Conservation (phyloP, 345 rosid genomes). For the Aurinia saxatilis region DNA sequence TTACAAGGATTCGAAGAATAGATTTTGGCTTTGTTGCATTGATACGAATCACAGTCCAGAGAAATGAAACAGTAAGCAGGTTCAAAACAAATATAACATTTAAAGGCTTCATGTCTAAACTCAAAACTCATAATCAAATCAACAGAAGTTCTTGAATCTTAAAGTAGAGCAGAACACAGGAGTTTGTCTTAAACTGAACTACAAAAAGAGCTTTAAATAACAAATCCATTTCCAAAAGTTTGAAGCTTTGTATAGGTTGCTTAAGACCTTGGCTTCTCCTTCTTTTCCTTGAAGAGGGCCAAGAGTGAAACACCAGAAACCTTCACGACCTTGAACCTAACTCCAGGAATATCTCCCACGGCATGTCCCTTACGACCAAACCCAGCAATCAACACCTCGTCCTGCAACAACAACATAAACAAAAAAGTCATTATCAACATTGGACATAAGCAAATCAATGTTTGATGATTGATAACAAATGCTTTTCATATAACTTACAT, state of each 20-base stretch:
- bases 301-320: slow-evolving; percentile 68
- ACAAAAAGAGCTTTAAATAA: not conserved
- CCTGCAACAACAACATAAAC: slow-evolving; percentile 27
- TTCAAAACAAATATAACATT: not conserved
- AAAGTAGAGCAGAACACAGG: not conserved
- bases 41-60: not conserved
- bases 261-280: slow-evolving; percentile 50
- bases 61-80: not conserved
- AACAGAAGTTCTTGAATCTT: not conserved
- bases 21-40: not conserved
- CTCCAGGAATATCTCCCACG: slow-evolving; percentile 80
- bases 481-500: slow-evolving; percentile 24
- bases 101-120: not conserved
- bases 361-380: slow-evolving; percentile 74
- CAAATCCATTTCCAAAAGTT: slow-evolving; percentile 10
- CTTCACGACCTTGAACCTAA: slow-evolving; percentile 75
- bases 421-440: not conserved
- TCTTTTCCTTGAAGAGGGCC: slow-evolving; percentile 50
- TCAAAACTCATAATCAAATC: not conserved
- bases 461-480: no score
- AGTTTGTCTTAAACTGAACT: not conserved
- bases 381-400: slow-evolving; percentile 71
- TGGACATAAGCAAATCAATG: not conserved
- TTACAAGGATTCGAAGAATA: not conserved
- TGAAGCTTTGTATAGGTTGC: not conserved